phyloP scores from a whole-genome alignment of 1,284 basidiomycete species.

The Ustilago crameri region DNA sequence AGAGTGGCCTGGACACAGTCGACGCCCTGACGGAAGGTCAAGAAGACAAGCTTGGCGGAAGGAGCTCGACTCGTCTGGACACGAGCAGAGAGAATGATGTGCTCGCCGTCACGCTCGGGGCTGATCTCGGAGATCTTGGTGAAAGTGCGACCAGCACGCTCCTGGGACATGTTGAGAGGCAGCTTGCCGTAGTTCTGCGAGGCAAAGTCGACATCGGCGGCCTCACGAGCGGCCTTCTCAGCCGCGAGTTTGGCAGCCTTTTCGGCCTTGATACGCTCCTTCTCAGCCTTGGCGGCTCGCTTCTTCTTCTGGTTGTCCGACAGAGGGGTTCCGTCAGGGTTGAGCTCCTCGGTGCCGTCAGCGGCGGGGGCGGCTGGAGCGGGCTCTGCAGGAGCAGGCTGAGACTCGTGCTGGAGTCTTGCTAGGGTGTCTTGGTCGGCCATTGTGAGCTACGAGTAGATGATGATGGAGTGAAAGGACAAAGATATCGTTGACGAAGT shows the following conservation, averaged over 20 bases:
- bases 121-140: conserved; percentile 77
- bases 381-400: conserved; percentile 16
- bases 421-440: conserved; percentile 37
- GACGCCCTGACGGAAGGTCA: conserved; percentile 88
- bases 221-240: conserved; percentile 79
- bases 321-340: conserved; percentile 70
- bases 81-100: conserved; percentile 85
- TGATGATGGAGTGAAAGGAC: conserved; percentile 4
- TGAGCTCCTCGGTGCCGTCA: conserved; percentile 49
- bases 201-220: conserved; percentile 84
- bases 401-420: conserved; percentile 21
- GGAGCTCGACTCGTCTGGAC: conserved; percentile 87
- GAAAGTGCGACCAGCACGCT: conserved; percentile 71
- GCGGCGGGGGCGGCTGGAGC: conserved; percentile 11
- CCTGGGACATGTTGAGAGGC: conserved; percentile 91
- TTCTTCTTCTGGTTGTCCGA: conserved; percentile 94
- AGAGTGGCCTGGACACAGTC: conserved; percentile 91
- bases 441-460: conserved; percentile 20
- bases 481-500: conserved; percentile 9
- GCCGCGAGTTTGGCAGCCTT: conserved; percentile 86
- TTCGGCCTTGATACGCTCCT: conserved; percentile 75
- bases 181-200: conserved; percentile 87
- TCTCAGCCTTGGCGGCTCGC: conserved; percentile 89
- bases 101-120: conserved; percentile 78
- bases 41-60: conserved; percentile 87